Base-by-base conservation (phyloP, 148 eudicot species). In the Amaranthus palmeri region DNA sequence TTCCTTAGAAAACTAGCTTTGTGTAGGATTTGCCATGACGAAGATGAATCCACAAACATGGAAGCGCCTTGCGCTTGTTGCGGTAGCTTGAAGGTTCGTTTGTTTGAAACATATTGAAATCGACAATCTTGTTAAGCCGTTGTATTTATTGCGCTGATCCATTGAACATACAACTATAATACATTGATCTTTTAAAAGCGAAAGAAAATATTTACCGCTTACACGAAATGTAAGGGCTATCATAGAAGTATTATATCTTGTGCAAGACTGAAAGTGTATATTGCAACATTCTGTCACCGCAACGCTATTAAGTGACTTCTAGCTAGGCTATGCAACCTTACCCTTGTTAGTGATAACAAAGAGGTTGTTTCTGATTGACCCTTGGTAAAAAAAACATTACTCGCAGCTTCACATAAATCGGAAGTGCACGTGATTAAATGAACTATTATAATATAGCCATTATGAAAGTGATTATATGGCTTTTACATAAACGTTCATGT, bases 21-120 rank as follows among this genome's bases (percentile, higher is more conserved):
- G 75, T 92, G 97, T 79, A 90, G 88, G 77, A 92, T 90, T 77
- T 92, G 98, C 78, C 93, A 90, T 18, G 96, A 88, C 72, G 96
- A 88, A 68, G 96, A 92, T 74, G 89, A 88, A 54, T 78, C 84
- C 42, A 78, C 86, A 1, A 88, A 83, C 59, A 86, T 92, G 96
- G 98, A 92, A 86, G 70, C 83, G 15, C 98, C 98, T 2, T 92
- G 96, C 77, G 83, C 87, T 17, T 92, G 98, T 70, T 77, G 88
- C 67, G 98, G 93, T 68, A 90, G 88, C 83, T 80, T 92, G 70
- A 90, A 88, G 96, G 98, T 90, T 5, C 48, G 85, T 63, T 73
- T 78, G 73, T 67, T 74, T 59, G 8, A 7, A 41, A 65, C 61
- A 56, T 15, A 10, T 72, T 78, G n/a, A 52, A 36, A 53, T 53